Base-by-base conservation (phyloP, 2,329 filamentous ascomycete genomes). In the Colletotrichum aenigma region DNA sequence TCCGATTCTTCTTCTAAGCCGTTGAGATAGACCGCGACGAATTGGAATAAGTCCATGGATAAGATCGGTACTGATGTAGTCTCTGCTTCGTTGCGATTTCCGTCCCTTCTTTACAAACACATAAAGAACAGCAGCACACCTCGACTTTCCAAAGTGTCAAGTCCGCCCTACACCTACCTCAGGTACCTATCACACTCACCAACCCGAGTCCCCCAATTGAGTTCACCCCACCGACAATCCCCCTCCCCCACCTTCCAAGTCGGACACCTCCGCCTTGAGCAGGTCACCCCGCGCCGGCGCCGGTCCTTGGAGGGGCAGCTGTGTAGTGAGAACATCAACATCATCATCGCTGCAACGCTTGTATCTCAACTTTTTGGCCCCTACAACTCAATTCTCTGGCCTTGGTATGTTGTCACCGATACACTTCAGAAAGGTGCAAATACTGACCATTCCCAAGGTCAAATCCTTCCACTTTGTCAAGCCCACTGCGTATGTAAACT, bases 261-360 rank as follows among this genome's bases (percentile, higher is more conserved):
- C 26, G 66, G 38, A 43, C 24, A n/a, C 66, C n/a, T 48, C 28
- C 62, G 28, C 34, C 55, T 34, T 48, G 21, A 32, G 52, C 18
- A 66, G 52, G 71, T 60, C 67, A 74, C 67, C 71, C 71, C 71
- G 67, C 71, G 62, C 55, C 71, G 36, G 30, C 34, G 66, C 66
- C 66, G 26, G n/a, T 28, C 9, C 13, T 13, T 60, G 48, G 58
- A 70, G 71, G 66, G 71, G 71, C 38, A 65, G 26, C 24, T 55
- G 21, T 8, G 28, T n/a, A 21, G 43, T 32, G 58, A 34, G 28
- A 30, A 32, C 56, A 7, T n/a, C 32, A 21, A 61, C 58, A n/a
- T 21, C 9, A 43, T 43, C 38, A 48, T 21, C 43, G 43, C 43
- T 48, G n/a, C 43, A 48, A 4, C 43, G 10, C n/a, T 13, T 21